Conservation (phyloP, 192 early-diverging fungal species). For the Helicostylum pulchrum region DNA sequence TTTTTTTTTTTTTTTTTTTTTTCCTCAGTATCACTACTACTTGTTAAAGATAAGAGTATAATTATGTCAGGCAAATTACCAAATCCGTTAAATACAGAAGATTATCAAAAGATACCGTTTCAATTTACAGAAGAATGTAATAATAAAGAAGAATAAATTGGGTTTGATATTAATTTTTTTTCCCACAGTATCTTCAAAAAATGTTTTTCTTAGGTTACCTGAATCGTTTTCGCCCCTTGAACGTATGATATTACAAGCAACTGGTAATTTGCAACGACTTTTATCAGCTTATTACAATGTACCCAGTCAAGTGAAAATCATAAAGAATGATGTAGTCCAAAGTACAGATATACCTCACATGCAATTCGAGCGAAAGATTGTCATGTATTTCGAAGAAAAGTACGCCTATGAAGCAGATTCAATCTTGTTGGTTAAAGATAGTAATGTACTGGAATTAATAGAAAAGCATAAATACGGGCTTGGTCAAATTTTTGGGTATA, state of each 20-base stretch:
- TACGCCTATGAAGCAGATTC: slow-evolving; percentile 32
- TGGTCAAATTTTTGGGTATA: slow-evolving; percentile 36
- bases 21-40: neutral
- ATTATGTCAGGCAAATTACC: slow-evolving; percentile 12
- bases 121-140: slow-evolving; percentile 31
- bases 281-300: slow-evolving; percentile 35
- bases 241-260: slow-evolving; percentile 30
- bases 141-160: neutral
- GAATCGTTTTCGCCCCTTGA: slow-evolving; percentile 25
- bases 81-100: slow-evolving; percentile 9
- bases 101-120: slow-evolving; percentile 22
- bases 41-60: neutral
- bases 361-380: slow-evolving; percentile 27
- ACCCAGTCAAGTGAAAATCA: slow-evolving; percentile 26
- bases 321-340: slow-evolving; percentile 20
- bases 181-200: slow-evolving; percentile 26
- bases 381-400: slow-evolving; percentile 26
- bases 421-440: slow-evolving; percentile 24
- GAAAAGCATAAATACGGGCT: slow-evolving; percentile 36
- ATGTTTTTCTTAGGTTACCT: slow-evolving; percentile 24
- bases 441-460: slow-evolving; percentile 26
- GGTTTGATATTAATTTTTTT: neutral
- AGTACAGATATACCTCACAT: neutral
- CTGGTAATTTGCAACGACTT: slow-evolving; percentile 32
- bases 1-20: slow-evolving; percentile 6